Percentiles rank a stretch among this genome's conserved stretches.
phyloP scores from a whole-genome alignment of 176 grass and related monocot genomes.

The Raddia distichophylla region DNA sequence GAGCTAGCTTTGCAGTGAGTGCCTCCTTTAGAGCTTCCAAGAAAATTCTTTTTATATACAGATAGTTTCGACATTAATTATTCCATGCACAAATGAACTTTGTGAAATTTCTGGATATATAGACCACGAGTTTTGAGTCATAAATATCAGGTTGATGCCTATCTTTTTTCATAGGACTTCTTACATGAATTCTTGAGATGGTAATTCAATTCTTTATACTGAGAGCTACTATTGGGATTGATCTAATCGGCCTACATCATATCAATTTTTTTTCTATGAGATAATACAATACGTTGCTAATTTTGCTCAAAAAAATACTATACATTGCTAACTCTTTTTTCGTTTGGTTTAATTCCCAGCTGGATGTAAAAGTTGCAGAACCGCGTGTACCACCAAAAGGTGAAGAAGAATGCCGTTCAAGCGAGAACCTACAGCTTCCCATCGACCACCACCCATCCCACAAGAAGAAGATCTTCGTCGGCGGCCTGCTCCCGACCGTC shows the following conservation, averaged over 20 bases:
- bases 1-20: no score
- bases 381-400: not conserved
- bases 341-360: not conserved
- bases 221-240: not conserved
- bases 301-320: no score
- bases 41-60: no score
- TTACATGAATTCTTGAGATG: not conserved
- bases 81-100: no score
- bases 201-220: not conserved
- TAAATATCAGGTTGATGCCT: not conserved
- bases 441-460: not conserved
- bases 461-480: conserved; percentile 44
- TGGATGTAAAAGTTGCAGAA: conserved; percentile 43
- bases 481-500: conserved; percentile 22
- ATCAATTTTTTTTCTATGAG: not conserved
- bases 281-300: no score
- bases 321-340: not conserved
- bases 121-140: not conserved
- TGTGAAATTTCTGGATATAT: no score
- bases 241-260: not conserved
- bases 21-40: no score
- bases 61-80: no score
- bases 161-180: not conserved
- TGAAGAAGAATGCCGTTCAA: not conserved
- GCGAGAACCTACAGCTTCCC: not conserved